These are phyloP conservation scores for Tetragonia tetragonoides DNA, from an alignment of 148 eudicot genomes.

Conservation along the genomic window DNA sequence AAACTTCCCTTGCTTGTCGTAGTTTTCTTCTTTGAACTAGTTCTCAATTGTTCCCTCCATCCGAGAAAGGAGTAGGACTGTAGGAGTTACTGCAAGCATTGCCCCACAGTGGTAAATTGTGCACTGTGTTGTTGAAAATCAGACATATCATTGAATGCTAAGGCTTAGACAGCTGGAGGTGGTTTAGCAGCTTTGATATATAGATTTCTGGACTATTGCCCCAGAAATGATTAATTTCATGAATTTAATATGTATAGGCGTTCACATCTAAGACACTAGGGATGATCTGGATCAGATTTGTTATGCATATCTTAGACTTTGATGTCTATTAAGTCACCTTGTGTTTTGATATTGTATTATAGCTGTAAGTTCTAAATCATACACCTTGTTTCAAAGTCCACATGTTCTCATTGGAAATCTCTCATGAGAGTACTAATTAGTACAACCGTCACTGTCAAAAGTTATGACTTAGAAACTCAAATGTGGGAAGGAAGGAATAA, in stretches of 20 bases:
- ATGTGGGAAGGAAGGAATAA: conserved; percentile 25
- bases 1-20: neutral
- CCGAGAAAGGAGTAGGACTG: too few species aligned
- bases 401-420: conserved; percentile 7
- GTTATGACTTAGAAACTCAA: conserved; percentile 1
- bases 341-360: neutral
- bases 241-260: neutral
- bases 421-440: neutral
- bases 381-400: neutral
- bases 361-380: neutral
- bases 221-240: neutral
- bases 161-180: neutral
- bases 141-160: neutral
- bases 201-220: neutral
- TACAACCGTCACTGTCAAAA: conserved; percentile 11
- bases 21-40: too few species aligned
- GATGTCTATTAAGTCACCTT: neutral
- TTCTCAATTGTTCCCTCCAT: too few species aligned
- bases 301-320: neutral
- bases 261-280: too few species aligned
- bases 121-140: neutral
- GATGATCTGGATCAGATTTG: too few species aligned
- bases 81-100: neutral
- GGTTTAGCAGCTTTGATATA: neutral
- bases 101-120: neutral